phyloP scores from a whole-genome alignment of 2,329 filamentous ascomycete species.

The Hypoxylon sp. region DNA sequence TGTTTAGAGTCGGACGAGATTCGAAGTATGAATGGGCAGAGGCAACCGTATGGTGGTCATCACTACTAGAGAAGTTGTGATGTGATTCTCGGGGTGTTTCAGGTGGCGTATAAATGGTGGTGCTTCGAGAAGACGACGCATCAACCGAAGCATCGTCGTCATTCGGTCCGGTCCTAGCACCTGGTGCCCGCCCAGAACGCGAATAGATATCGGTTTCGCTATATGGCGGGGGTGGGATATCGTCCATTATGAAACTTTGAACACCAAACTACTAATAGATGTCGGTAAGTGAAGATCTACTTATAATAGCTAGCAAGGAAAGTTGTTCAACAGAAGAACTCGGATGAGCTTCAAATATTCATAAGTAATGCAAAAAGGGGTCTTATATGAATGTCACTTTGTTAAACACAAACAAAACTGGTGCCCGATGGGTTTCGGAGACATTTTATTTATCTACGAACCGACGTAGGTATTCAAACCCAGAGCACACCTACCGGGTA shows the following conservation, averaged over 20 bases:
- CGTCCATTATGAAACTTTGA: conserved; percentile 49
- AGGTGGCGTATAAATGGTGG: conserved; percentile 67
- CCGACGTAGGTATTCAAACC: conserved; percentile 20
- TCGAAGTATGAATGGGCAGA: conserved; percentile 64
- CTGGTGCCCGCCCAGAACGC: conserved; percentile 55
- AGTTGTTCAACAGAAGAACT: conserved; percentile 4
- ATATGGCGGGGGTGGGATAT: conserved; percentile 69
- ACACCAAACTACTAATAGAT: conserved; percentile 34
- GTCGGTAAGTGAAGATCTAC: not conserved
- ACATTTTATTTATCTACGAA: conserved; percentile 33
- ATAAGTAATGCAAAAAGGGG: not conserved
- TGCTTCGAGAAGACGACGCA: conserved; percentile 60
- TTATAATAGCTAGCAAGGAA: conserved; percentile 5
- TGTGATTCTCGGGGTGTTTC: conserved; percentile 61
- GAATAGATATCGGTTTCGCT: conserved; percentile 71
- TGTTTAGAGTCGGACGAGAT: conserved; percentile 56
- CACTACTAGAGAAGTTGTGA: conserved; percentile 48
- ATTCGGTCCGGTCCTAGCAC: conserved; percentile 46
- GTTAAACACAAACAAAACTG: conserved; percentile 17
- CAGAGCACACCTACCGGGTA: not conserved
- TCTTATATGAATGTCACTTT: conserved; percentile 1
- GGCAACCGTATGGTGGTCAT: conserved; percentile 51
- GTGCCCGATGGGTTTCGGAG: conserved; percentile 22
- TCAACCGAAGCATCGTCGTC: conserved; percentile 59
- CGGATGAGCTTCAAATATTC: not conserved